A percentile compares a stretch with the other conserved stretches of the same genome.
Evolutionary conservation across 805 yeast genomes (phyloP).

Genomic region (Zygotorulaspora florentina): DNA sequence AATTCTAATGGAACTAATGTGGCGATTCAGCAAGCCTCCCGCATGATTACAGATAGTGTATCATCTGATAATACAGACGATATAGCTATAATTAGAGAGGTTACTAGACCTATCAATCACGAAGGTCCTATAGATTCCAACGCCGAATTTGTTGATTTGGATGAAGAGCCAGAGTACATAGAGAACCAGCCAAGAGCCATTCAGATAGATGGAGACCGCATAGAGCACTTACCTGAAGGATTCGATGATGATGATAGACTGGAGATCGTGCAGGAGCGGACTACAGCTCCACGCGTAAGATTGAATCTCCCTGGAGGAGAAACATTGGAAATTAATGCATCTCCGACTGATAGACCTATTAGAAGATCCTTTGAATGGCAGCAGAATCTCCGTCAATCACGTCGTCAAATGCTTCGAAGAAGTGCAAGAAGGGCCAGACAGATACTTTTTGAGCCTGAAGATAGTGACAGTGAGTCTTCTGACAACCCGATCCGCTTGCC

Average conservation of each 20-base stretch:
- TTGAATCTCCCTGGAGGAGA: slow-evolving; percentile 30
- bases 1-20: slow-evolving; percentile 11
- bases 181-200: not conserved
- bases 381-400: slow-evolving; percentile 13
- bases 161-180: slow-evolving; percentile 15
- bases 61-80: slow-evolving; percentile 20
- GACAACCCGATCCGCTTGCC: slow-evolving; percentile 8
- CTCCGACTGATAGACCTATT: slow-evolving; percentile 24
- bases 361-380: slow-evolving; percentile 30
- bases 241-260: slow-evolving; percentile 29
- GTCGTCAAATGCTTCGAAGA: slow-evolving; percentile 19
- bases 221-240: slow-evolving; percentile 6
- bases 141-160: slow-evolving; percentile 29
- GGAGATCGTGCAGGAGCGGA: slow-evolving; percentile 31
- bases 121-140: slow-evolving; percentile 26
- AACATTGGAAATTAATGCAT: slow-evolving; percentile 20
- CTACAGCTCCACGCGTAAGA: slow-evolving; percentile 21
- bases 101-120: slow-evolving; percentile 8
- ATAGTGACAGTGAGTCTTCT: slow-evolving; percentile 10
- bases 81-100: slow-evolving; percentile 19
- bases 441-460: slow-evolving; percentile 9
- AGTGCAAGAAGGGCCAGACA: slow-evolving; percentile 19
- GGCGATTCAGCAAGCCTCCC: not conserved
- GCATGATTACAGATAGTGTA: not conserved
- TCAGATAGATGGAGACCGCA: not conserved